Conservation (phyloP, 108 stramenopile species). For the Fistulifera pelliculosa region DNA sequence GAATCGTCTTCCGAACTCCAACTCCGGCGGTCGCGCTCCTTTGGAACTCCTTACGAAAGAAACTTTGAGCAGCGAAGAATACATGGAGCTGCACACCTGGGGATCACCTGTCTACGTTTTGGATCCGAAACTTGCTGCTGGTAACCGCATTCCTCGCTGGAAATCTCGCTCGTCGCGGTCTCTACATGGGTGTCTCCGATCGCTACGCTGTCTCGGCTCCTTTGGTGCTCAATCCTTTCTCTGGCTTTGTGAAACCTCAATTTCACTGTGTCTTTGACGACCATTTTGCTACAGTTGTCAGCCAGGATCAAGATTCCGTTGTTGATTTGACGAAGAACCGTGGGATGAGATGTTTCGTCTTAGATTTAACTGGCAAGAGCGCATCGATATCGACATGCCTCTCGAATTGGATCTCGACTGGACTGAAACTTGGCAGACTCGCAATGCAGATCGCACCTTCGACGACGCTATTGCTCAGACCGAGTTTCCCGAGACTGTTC, state of each 20-base stretch:
- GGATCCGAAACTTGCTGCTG: slow-evolving; percentile 10
- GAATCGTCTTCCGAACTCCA: slow-evolving; percentile 5
- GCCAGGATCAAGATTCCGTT: no score
- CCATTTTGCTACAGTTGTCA: slow-evolving; percentile 23
- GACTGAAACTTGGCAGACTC: no score
- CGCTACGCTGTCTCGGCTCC: slow-evolving; percentile 10
- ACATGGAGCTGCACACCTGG: slow-evolving; percentile 14
- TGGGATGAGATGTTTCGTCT: no score
- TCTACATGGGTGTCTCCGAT: slow-evolving; percentile 16
- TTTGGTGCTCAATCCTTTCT: slow-evolving; percentile 13
- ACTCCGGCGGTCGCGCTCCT: not conserved
- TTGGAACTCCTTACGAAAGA: slow-evolving; percentile 3
- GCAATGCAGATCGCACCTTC: no score
- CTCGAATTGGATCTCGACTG: no score
- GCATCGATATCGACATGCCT: no score
- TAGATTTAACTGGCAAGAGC: no score
- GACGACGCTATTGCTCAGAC: no score
- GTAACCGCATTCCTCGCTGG: slow-evolving; percentile 26
- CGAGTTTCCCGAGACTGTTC: no score
- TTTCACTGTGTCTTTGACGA: slow-evolving; percentile 20
- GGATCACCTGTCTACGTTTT: slow-evolving; percentile 29
- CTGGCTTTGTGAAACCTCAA: slow-evolving; percentile 20
- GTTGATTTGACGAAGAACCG: no score
- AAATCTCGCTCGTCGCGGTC: slow-evolving; percentile 11
- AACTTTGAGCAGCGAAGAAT: not conserved